Evolutionary conservation across 345 rosid species (phyloP).

Genomic region (Eucalyptus curtisii): DNA sequence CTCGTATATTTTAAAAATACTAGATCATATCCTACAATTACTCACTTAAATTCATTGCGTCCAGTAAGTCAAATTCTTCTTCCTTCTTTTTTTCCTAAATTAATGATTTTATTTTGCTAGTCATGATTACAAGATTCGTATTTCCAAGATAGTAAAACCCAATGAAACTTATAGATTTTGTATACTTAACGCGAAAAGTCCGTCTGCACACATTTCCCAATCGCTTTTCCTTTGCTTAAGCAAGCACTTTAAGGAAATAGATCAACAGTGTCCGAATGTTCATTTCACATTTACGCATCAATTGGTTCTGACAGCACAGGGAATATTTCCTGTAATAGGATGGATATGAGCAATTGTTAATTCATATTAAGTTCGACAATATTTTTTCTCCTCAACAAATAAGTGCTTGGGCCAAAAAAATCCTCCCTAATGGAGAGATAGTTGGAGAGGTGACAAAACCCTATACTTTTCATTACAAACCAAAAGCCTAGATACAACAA

Average conservation of each 20-base stretch:
- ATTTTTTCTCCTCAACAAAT: too few species aligned
- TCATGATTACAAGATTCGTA: not conserved
- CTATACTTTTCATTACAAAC: too few species aligned
- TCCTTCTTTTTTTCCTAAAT: not conserved
- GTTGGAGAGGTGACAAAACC: too few species aligned
- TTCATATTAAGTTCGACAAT: not conserved
- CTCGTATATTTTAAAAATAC: not conserved
- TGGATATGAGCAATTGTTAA: not conserved
- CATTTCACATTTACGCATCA: not conserved
- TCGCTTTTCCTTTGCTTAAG: not conserved
- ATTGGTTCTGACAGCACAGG: not conserved
- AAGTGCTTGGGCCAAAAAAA: too few species aligned
- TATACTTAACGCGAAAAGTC: not conserved
- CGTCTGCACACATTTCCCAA: not conserved
- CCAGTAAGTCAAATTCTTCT: not conserved
- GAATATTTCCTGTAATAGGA: not conserved
- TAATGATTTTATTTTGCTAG: not conserved
- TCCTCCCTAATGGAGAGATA: too few species aligned
- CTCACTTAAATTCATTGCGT: not conserved
- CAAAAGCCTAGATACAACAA: constrained; percentile 4
- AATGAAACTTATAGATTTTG: not conserved
- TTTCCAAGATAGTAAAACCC: not conserved
- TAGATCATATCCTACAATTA: not conserved
- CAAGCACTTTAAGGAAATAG: not conserved
- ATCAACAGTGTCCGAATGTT: not conserved